These are phyloP conservation scores for Aureobasidium zeae DNA, from an alignment of 2,329 filamentous ascomycete genomes.

Conservation along the genomic window DNA sequence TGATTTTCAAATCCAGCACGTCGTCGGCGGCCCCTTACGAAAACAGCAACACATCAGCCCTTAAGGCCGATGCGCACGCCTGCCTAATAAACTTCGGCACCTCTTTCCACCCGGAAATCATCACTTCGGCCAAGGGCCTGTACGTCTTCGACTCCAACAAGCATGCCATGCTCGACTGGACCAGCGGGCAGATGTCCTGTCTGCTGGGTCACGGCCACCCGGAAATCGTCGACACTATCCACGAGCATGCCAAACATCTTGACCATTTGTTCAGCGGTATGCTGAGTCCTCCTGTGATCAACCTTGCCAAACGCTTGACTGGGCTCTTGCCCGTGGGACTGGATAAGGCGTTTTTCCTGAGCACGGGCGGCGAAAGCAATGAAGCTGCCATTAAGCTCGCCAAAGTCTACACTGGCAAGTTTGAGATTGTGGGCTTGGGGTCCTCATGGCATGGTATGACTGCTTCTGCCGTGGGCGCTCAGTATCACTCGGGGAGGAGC, in stretches of 20 bases:
- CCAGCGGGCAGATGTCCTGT: constrained; percentile 53
- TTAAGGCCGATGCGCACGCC: too few relatives aligned
- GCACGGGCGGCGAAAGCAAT: constrained; percentile 45
- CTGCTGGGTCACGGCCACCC: constrained; percentile 50
- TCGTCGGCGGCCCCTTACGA: too few relatives aligned
- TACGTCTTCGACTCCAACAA: constrained; percentile 38
- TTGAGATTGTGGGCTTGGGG: constrained; percentile 52
- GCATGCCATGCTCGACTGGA: constrained; percentile 47
- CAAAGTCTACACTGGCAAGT: constrained; percentile 55
- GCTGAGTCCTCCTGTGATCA: constrained; percentile 49
- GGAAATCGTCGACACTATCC: constrained; percentile 47
- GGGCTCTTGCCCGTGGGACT: constrained; percentile 41
- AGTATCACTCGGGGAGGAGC: constrained; percentile 45
- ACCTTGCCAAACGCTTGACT: constrained; percentile 44
- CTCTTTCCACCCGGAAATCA: too few relatives aligned
- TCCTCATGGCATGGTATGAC: constrained; percentile 56
- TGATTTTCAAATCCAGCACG: too few relatives aligned
- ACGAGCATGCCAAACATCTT: constrained; percentile 41
- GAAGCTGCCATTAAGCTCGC: constrained; percentile 58
- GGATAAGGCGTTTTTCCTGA: constrained; percentile 50
- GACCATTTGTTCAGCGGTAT: constrained; percentile 54
- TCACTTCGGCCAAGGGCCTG: constrained; percentile 39
- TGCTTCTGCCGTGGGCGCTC: constrained; percentile 42
- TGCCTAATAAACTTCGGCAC: too few relatives aligned
- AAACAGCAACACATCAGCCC: too few relatives aligned